Evolutionary conservation across 139 green algal species (phyloP), one percentile per base, ranked within the genome.

Genomic region (Tetradesmus lagerheimii): DNA sequence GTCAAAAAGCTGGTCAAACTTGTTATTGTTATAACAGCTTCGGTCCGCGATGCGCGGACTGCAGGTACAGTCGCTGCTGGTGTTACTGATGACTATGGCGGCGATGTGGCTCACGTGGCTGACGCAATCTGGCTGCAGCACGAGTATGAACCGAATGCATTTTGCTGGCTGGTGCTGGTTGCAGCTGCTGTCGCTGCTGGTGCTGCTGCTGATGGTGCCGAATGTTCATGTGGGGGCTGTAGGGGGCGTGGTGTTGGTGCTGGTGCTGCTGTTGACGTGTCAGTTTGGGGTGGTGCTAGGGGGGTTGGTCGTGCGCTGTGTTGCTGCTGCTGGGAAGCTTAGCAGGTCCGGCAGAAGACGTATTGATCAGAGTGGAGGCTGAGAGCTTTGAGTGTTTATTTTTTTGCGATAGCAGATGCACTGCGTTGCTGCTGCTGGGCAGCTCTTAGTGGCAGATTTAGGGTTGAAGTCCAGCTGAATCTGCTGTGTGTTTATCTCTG

Each of bases 201-300:
- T 87, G 81, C 81, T 77, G 81, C 50, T 77, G 81, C 62, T 87
- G 34, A 50, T 34, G 18, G 27, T 87, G 81, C 81, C 66, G 81
- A 47, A 47, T 29, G 9, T 87, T 3, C 38, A 76, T 76, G 31
- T 20, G 18, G 50, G 6, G 0, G 50, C 3, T 9, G 39, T 50
- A 14, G 81, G 81, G 12, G 81, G n/a, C 23, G 50, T 87, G 31
- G 0, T 78, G 47, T 11, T 87, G 47, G 81, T 27, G 11, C 9
- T 77, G 27, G 18, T 85, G 29, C 18, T 71, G 1, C 43, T 85
- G 43, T 18, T 85, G 43, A 41, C 57, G 80, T 18, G 6, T 4
- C 80, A 85, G 9, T 67, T 29, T 25, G 20, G 43, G 43, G 14
- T 71, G 23, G 25, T 85, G 80, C 57, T 85, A 9, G 80, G 27